These are phyloP conservation scores for Rhizopus sp. DNA, from an alignment of 371 early-diverging fungal genomes.

Conservation along the genomic window DNA sequence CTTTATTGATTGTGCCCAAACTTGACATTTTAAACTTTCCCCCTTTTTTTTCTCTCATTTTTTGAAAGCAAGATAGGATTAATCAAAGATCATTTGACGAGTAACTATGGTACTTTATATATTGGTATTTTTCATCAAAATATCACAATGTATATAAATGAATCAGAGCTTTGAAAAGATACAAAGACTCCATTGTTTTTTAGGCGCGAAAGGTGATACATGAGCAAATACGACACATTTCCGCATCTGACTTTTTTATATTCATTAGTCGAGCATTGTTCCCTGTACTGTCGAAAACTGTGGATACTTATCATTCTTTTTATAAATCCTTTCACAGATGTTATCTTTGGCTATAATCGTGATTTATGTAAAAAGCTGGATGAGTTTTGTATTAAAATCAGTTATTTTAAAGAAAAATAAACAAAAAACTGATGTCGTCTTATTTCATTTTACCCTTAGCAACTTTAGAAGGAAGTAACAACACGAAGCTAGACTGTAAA, in stretches of 20 bases:
- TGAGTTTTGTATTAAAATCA: constrained; percentile 5
- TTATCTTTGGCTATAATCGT: constrained; percentile 7
- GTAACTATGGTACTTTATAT: no score
- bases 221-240: constrained; percentile 15
- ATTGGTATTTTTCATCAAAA: no score
- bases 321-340: constrained; percentile 9
- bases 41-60: no score
- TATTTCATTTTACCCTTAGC: constrained; percentile 1
- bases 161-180: neutral
- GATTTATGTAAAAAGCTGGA: constrained; percentile 9
- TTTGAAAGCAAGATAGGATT: no score
- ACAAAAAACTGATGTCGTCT: neutral
- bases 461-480: no score
- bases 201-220: constrained; percentile 1
- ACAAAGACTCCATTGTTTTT: neutral
- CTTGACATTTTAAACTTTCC: no score
- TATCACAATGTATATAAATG: neutral
- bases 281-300: constrained; percentile 11
- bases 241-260: constrained; percentile 13
- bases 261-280: constrained; percentile 10
- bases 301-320: constrained; percentile 10
- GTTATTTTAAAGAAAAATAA: neutral
- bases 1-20: no score
- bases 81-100: no score
- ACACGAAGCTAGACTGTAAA: no score